Evolutionary conservation across 2,329 filamentous ascomycete species (phyloP), one percentile per base, ranked within the genome.

Genomic region (Thelonectria blattea): DNA sequence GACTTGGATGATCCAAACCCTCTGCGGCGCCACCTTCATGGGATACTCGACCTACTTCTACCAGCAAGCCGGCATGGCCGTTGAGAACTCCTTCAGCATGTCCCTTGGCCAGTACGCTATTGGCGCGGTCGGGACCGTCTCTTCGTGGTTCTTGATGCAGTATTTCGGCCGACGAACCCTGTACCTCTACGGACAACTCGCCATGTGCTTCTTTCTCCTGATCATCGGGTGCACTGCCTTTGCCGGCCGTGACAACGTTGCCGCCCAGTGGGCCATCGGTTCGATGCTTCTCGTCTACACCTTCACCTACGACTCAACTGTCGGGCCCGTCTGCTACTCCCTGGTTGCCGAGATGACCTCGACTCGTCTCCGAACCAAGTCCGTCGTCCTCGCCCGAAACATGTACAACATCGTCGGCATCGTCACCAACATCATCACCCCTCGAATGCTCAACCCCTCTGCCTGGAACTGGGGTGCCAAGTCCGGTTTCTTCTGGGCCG

Each of bases 241-340:
- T 10, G 78, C 80, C 27, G 71, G 76, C 1, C 79, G 78, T 56
- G 75, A 81, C 32, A 75, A 81, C 32, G 79, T 77, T 0, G 73
- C 79, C 7, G 81, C 80, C 1, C 79, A 81, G 12, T 81, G 78
- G 75, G 78, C 77, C 0, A 80, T 81, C 1, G 84, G 81, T 2
- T 75, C 78, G 2, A 71, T 86, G 56, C 73, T 77, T 2, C 65
- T 77, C 20, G 71, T 79, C 61, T 81, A 80, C 71, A 80, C 78
- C 18, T 77, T 81, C 30, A 74, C 79, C 50, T 79, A 78, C 55
- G 71, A 78, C 60, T 69, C 68, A 41, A 78, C 76, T 5, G 73
- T 79, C 24, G 76, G 76, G 0, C 76, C 63, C 39, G 91, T 96
- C 24, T 93, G 91, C 77, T 97, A 95, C 78, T 94, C 91, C 0